phyloP scores from a whole-genome alignment of 768 basidiomycete genomes.

The Serendipita vermifera region DNA sequence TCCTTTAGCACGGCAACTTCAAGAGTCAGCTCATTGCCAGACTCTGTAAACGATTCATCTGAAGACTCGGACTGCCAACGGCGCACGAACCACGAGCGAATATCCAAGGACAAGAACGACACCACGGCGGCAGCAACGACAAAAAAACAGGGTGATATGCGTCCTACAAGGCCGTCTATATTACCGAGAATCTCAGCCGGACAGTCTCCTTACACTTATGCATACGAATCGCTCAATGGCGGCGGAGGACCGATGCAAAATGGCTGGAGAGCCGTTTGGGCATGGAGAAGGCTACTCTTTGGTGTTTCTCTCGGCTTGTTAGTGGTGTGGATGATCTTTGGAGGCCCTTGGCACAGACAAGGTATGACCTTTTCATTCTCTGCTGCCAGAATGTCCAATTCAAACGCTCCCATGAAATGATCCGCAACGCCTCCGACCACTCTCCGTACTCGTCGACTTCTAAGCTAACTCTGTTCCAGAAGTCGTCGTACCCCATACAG shows the following conservation, averaged over 20 bases:
- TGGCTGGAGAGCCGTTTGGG: slow-evolving; percentile 5
- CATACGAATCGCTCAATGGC: slow-evolving; percentile 4
- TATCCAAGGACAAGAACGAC: no score
- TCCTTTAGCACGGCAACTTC: neutral
- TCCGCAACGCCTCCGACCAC: neutral
- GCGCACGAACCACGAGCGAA: no score
- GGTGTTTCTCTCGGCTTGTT: neutral
- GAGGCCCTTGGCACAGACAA: neutral
- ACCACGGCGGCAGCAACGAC: neutral
- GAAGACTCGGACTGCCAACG: neutral
- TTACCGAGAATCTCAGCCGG: slow-evolving; percentile 2
- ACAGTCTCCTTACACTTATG: slow-evolving; percentile 3
- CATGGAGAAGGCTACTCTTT: neutral
- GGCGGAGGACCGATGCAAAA: neutral
- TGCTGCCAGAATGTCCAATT: no score
- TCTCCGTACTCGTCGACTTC: neutral
- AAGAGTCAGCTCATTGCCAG: neutral
- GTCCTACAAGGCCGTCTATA: neutral
- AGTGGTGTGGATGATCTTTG: neutral
- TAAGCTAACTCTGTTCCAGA: neutral
- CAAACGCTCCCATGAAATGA: no score
- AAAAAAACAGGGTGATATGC: neutral
- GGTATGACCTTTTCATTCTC: neutral
- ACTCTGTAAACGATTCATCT: neutral
- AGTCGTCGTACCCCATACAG: neutral